Percentiles rank a stretch among this genome's conserved stretches.
Conservation (phyloP, 345 rosid species). For the Euclidium syriacum region DNA sequence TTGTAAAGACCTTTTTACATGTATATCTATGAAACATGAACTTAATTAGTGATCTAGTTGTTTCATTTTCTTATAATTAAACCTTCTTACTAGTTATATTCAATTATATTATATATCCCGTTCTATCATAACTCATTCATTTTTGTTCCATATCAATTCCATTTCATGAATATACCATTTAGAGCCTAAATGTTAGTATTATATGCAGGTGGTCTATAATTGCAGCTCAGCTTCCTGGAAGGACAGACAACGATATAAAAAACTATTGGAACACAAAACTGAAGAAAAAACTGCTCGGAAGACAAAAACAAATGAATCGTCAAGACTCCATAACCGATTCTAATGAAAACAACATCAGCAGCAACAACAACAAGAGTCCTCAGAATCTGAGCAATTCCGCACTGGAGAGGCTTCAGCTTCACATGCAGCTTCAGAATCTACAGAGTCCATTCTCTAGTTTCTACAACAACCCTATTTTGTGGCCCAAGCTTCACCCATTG, state of each 20-base stretch:
- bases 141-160: too few species aligned
- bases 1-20: conserved; percentile 10
- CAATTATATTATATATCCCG: too few species aligned
- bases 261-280: conserved; percentile 96
- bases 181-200: too few species aligned
- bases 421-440: conserved; percentile 80
- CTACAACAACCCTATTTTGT: conserved; percentile 55
- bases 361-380: conserved; percentile 32
- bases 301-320: conserved; percentile 54
- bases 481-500: conserved; percentile 75
- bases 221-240: conserved; percentile 97
- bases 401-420: conserved; percentile 86
- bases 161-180: too few species aligned
- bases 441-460: conserved; percentile 53
- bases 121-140: too few species aligned
- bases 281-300: conserved; percentile 91
- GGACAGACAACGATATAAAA: conserved; percentile 97
- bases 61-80: background rate
- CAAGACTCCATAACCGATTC: conserved; percentile 30
- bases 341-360: conserved; percentile 18
- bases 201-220: conserved; percentile 88
- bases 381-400: conserved; percentile 66
- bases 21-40: background rate
- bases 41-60: background rate
- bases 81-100: background rate